phyloP scores from a whole-genome alignment of 768 basidiomycete genomes.

The Inosperma sp. region DNA sequence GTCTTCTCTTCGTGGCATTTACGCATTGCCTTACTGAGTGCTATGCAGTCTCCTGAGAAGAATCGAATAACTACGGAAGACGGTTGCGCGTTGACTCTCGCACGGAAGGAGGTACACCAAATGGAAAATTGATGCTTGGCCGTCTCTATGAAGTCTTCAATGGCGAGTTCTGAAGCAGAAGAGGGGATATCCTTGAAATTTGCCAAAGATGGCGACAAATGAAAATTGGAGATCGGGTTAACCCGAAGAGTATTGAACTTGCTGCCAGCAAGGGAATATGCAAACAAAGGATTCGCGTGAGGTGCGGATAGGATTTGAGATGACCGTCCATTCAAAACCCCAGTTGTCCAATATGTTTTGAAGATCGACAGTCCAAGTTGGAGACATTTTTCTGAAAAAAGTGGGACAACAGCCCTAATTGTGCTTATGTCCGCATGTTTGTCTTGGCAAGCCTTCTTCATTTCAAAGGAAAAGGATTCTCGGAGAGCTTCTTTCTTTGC shows the following conservation, averaged over 20 bases:
- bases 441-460: constrained; percentile 17
- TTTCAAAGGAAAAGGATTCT: constrained; percentile 19
- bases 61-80: constrained; percentile 33
- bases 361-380: neutral
- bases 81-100: constrained; percentile 7
- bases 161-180: neutral
- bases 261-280: constrained; percentile 35
- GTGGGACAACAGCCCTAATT: constrained; percentile 36
- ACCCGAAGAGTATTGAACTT: constrained; percentile 40
- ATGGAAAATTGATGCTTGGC: constrained; percentile 32
- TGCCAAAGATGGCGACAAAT: constrained; percentile 31
- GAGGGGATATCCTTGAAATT: neutral
- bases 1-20: constrained; percentile 14
- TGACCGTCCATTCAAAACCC: neutral
- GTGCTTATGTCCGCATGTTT: constrained; percentile 3
- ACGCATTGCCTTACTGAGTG: constrained; percentile 36
- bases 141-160: constrained; percentile 24
- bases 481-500: constrained; percentile 19
- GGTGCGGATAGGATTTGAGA: neutral
- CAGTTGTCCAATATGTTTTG: constrained; percentile 3
- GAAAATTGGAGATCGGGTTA: constrained; percentile 41
- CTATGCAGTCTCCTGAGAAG: constrained; percentile 37
- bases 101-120: constrained; percentile 32
- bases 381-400: constrained; percentile 9
- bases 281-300: constrained; percentile 42